A percentile compares a stretch with the other conserved stretches of the same genome.
Conservation (phyloP, 495 filamentous ascomycete genomes). For the Penicillium parvum region DNA sequence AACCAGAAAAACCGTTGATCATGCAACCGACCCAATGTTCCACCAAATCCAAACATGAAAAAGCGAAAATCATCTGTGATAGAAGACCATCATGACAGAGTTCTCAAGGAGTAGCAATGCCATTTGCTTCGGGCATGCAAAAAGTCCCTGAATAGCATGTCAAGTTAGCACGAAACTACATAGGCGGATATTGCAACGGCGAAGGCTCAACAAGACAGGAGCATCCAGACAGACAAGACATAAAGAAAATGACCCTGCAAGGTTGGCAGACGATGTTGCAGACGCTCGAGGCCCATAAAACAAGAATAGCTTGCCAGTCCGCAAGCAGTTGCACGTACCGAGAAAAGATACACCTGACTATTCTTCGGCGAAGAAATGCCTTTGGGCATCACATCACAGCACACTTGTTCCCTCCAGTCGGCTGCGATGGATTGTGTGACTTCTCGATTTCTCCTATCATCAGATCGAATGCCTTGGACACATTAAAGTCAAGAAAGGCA, state of each 20-base stretch:
- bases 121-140: background rate
- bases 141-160: no score
- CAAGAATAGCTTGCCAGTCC: no score
- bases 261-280: no score
- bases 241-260: no score
- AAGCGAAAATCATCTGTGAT: constrained; percentile 4
- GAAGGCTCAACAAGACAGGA: no score
- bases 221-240: no score
- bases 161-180: no score
- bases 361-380: background rate
- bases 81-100: no score
- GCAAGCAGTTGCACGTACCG: no score
- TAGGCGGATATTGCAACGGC: no score
- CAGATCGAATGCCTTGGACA: constrained; percentile 85
- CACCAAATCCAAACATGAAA: constrained; percentile 10
- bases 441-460: constrained; percentile 96
- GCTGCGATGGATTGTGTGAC: constrained; percentile 82
- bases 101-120: no score
- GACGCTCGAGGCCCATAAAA: no score
- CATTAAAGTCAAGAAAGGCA: constrained; percentile 90
- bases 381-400: constrained; percentile 64
- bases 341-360: background rate
- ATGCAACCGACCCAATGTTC: constrained; percentile 18
- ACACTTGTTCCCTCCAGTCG: constrained; percentile 75
- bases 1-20: constrained; percentile 17